Base-by-base conservation (phyloP, 2,329 filamentous ascomycete species). In the Stagonosporopsis cucurbitacearum region DNA sequence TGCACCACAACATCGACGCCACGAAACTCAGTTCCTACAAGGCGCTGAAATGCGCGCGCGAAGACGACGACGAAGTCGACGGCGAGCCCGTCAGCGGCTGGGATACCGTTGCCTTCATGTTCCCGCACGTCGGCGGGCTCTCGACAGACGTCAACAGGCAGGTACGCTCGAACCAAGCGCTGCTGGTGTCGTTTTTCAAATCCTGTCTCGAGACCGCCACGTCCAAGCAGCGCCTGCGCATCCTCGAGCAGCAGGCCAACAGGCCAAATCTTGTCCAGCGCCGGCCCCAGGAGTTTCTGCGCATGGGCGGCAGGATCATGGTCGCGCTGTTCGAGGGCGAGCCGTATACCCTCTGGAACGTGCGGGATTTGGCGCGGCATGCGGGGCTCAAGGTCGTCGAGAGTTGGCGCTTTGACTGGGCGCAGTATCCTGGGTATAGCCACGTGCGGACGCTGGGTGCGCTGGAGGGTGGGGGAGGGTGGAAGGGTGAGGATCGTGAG, bases 281-380 rank as follows among this genome's bases (percentile, higher is more conserved):
- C n/a, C 51, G 12, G 15, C 39, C 17, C 20, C 36, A 8, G 3
- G 42, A 54, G 4, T 80, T 90, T 1, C 77, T 83, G 0, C 79
- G 77, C 1, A 64, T 78, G 0, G 80, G 82, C 6, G 87, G 87
- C 32, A 76, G 69, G 6, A 87, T 97, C 50, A 77, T 96, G 48
- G 87, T 98, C 20, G 96, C 92, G 0, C 79, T 98, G 9, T 99
- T 99, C 74, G 94, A 97, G 75, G 90, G 90, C 55, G 89, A 96
- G 75, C 95, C 95, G 0, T 99, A 99, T 74, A 94, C 92, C 2
- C 83, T 97, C 1, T 99, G 95, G 95, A 97, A 98, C 78, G 84
- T 98, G 23, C 85, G 88, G 32, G 94, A 97, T 78, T 81, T 99
- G 25, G 95, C 86, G 2, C 84, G 94, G 6, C 91, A 96, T 73